Percentiles rank a stretch among this genome's conserved stretches.
phyloP scores from a whole-genome alignment of 2,329 filamentous ascomycete species.

The Cadophora luteo-olivacea region DNA sequence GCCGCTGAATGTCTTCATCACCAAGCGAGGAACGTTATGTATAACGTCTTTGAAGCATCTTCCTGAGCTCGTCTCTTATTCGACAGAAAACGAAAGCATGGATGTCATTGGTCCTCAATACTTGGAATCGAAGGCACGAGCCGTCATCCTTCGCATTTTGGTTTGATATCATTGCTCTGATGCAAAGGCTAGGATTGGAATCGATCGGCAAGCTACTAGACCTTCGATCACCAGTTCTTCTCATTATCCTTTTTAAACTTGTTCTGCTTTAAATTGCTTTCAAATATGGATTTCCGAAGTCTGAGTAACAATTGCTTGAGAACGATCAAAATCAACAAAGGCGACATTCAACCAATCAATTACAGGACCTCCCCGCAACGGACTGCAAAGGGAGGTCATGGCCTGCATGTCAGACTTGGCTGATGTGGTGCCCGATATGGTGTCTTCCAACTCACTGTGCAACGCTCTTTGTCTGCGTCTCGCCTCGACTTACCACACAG shows the following conservation, averaged over 20 bases:
- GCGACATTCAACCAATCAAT: not conserved
- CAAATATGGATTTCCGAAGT: not conserved
- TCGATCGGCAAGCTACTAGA: not conserved
- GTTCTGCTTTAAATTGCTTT: not conserved
- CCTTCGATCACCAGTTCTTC: not conserved
- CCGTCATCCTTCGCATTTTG: not conserved
- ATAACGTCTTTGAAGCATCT: not conserved
- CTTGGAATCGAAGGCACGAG: not conserved
- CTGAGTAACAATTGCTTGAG: not conserved
- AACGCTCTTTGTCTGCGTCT: not conserved
- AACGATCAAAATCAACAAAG: not conserved
- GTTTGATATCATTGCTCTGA: not conserved
- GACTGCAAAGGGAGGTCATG: not conserved
- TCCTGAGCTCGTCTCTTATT: not conserved
- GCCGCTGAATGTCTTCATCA: not conserved
- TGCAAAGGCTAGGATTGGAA: not conserved
- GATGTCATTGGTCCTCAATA: not conserved
- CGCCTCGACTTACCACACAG: not conserved
- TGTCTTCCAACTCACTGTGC: not conserved
- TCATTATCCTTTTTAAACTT: not conserved
- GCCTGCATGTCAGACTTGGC: constrained; percentile 6
- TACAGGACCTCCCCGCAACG: not conserved
- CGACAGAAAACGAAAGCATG: not conserved
- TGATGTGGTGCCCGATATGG: not conserved
- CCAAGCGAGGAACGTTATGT: not conserved